These are phyloP conservation scores for Rhynchospora tenuis DNA, from an alignment of 176 grass and related monocot genomes.

Conservation along the genomic window DNA sequence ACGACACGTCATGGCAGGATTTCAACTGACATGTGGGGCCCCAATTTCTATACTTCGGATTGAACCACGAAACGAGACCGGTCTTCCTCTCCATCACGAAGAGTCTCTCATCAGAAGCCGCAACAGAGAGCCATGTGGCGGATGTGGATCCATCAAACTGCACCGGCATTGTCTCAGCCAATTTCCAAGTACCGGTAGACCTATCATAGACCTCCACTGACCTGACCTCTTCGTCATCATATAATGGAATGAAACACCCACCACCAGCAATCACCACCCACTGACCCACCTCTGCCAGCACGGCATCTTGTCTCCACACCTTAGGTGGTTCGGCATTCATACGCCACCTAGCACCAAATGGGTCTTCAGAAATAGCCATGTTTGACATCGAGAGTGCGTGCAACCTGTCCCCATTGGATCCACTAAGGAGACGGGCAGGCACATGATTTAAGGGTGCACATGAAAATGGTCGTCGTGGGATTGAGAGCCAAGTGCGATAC, in stretches of 20 bases:
- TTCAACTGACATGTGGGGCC: slow-evolving; percentile 31
- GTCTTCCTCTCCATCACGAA: slow-evolving; percentile 43
- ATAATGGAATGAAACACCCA: slow-evolving; percentile 47
- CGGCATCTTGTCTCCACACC: slow-evolving; percentile 67
- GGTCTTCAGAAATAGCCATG: slow-evolving; percentile 38
- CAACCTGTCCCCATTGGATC: slow-evolving; percentile 32
- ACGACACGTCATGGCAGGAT: slow-evolving; percentile 6
- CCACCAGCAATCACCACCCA: slow-evolving; percentile 62
- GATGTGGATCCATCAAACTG: slow-evolving; percentile 42
- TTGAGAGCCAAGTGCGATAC: slow-evolving; percentile 41
- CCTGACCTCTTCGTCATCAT: slow-evolving; percentile 33
- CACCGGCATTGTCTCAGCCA: slow-evolving; percentile 52
- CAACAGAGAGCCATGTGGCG: slow-evolving; percentile 53
- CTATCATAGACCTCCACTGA: slow-evolving; percentile 58
- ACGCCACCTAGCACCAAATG: slow-evolving; percentile 31
- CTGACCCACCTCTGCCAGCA: slow-evolving; percentile 53
- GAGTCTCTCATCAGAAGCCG: slow-evolving; percentile 39
- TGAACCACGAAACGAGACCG: slow-evolving; percentile 61
- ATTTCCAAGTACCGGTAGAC: slow-evolving; percentile 24
- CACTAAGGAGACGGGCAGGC: slow-evolving; percentile 1
- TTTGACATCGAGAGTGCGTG: slow-evolving; percentile 38
- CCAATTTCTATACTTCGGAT: slow-evolving; percentile 54
- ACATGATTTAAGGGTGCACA: slow-evolving; percentile 4
- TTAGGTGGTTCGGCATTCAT: slow-evolving; percentile 24
- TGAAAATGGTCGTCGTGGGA: slow-evolving; percentile 14